Percentiles rank a stretch among this genome's conserved stretches.
phyloP scores from a whole-genome alignment of 306 rosid genomes.

The Notholithocarpus densiflorus region DNA sequence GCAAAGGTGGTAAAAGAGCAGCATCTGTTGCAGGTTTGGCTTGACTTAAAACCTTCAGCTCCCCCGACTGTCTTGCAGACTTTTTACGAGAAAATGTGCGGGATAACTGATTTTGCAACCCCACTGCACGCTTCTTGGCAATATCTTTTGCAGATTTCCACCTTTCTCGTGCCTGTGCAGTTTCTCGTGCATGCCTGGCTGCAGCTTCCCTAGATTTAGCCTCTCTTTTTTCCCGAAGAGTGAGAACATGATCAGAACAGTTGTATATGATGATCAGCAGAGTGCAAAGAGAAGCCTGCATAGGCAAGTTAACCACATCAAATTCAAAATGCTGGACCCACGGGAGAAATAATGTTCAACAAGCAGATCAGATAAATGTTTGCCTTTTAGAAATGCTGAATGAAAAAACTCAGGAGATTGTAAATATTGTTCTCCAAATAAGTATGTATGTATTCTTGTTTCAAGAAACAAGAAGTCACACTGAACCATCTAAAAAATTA shows the following conservation, averaged over 20 bases:
- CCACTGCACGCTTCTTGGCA: constrained; percentile 47
- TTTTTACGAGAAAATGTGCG: constrained; percentile 70
- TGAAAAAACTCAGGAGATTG: background rate
- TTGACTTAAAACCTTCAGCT: too few relatives aligned
- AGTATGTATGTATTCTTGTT: too few relatives aligned
- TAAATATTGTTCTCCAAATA: too few relatives aligned
- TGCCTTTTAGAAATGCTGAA: background rate
- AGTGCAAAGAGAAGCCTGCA: constrained; percentile 62
- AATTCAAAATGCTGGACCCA: constrained; percentile 22
- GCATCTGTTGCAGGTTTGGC: background rate
- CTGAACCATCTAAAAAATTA: background rate
- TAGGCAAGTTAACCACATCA: constrained; percentile 21
- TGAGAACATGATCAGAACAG: constrained; percentile 73
- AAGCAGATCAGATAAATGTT: background rate
- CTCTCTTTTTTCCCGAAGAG: constrained; percentile 65
- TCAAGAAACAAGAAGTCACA: background rate
- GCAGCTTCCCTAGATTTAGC: constrained; percentile 79
- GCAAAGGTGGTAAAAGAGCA: constrained; percentile 19
- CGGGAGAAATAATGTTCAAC: background rate
- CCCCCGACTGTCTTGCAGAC: constrained; percentile 36
- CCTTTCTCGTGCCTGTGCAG: constrained; percentile 67
- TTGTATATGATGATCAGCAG: constrained; percentile 57
- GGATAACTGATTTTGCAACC: constrained; percentile 49
- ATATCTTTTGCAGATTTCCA: constrained; percentile 62
- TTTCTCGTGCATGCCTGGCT: constrained; percentile 67